phyloP scores from a whole-genome alignment of 73 alveolate species.

The Effrenium voratum region DNA sequence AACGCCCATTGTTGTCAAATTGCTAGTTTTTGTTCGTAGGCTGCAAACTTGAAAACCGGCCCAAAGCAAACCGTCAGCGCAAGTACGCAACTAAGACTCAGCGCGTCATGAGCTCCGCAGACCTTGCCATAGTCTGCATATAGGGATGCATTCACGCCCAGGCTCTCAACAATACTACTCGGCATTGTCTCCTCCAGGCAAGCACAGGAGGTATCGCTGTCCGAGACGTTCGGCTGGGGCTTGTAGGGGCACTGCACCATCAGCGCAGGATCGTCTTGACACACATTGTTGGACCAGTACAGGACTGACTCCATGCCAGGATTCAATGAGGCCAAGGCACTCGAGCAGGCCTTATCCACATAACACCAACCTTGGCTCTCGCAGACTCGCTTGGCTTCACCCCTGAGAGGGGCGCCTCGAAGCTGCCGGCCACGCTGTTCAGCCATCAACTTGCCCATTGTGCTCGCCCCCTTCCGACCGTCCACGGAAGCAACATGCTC shows the following conservation, averaged over 20 bases:
- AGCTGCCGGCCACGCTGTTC: too few relatives aligned
- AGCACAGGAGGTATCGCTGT: slow-evolving; percentile 34
- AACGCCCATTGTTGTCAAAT: too few relatives aligned
- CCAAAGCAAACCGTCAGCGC: too few relatives aligned
- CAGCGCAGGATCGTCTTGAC: slow-evolving; percentile 69
- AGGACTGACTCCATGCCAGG: slow-evolving; percentile 76
- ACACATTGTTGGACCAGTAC: slow-evolving; percentile 63
- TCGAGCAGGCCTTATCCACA: slow-evolving; percentile 83
- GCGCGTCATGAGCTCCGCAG: slow-evolving; percentile 66
- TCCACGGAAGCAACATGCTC: too few relatives aligned
- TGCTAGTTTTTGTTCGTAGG: too few relatives aligned
- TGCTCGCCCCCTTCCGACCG: too few relatives aligned
- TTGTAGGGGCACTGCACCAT: slow-evolving; percentile 73
- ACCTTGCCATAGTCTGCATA: slow-evolving; percentile 43
- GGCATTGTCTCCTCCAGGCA: slow-evolving; percentile 34
- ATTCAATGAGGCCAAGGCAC: slow-evolving; percentile 54
- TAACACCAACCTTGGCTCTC: slow-evolving; percentile 83
- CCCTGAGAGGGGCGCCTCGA: too few relatives aligned
- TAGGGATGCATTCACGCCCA: background rate
- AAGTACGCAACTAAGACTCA: too few relatives aligned
- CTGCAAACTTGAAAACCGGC: too few relatives aligned
- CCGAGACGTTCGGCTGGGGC: slow-evolving; percentile 76
- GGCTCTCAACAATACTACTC: background rate
- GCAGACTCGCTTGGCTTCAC: too few relatives aligned
- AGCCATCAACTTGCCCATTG: too few relatives aligned